Evolutionary conservation across 495 filamentous ascomycete genomes (phyloP).

Genomic region (Talaromyces trachyspermus): DNA sequence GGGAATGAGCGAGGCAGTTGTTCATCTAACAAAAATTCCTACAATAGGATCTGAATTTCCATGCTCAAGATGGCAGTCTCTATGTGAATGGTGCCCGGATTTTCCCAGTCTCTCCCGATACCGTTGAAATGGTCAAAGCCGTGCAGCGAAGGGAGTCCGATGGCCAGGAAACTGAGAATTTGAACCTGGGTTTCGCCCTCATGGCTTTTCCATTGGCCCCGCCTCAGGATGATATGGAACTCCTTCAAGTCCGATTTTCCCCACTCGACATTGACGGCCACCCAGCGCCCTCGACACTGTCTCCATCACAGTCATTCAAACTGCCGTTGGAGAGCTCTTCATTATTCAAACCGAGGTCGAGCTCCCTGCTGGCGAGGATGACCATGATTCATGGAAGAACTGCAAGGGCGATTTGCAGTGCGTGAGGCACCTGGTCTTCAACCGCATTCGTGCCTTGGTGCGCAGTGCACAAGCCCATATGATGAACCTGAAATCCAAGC

Average conservation of each 20-base stretch:
- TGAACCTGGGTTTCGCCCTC: constrained; percentile 36
- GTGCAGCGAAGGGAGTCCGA: constrained; percentile 28
- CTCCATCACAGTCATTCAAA: constrained; percentile 34
- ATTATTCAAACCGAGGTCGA: constrained; percentile 33
- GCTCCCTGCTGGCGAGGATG: constrained; percentile 19
- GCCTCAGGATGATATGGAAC: constrained; percentile 23
- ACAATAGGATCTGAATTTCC: constrained; percentile 34
- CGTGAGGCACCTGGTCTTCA: constrained; percentile 29
- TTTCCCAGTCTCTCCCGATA: constrained; percentile 37
- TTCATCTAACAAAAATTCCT: background rate
- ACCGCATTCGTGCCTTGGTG: constrained; percentile 32
- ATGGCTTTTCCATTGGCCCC: constrained; percentile 30
- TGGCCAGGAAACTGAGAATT: constrained; percentile 26
- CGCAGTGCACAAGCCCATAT: constrained; percentile 33
- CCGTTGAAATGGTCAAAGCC: constrained; percentile 21
- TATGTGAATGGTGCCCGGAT: constrained; percentile 42
- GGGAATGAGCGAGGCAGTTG: background rate
- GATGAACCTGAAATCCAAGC: constrained; percentile 22
- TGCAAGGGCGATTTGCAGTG: constrained; percentile 35
- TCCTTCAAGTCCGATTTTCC: constrained; percentile 36
- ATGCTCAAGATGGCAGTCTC: constrained; percentile 33
- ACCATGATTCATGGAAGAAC: constrained; percentile 32
- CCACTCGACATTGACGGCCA: constrained; percentile 43
- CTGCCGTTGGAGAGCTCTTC: constrained; percentile 27
- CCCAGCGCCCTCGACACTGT: constrained; percentile 44